Conservation (phyloP, 2,329 filamentous ascomycete genomes). For the Paracamarosporium sp. region DNA sequence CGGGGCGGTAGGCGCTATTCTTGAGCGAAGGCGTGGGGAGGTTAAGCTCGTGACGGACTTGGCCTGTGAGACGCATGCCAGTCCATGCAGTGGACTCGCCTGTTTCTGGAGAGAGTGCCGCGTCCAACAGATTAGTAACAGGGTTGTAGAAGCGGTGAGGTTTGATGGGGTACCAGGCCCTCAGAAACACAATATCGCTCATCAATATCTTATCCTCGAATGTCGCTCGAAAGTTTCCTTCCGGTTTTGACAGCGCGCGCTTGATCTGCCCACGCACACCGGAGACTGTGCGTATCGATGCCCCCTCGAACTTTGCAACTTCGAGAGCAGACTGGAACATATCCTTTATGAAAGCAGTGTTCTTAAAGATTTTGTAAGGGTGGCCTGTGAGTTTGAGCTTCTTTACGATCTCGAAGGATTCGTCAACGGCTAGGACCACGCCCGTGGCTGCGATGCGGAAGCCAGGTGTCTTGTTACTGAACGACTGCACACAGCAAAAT, state of each 20-base stretch:
- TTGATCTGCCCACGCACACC: constrained; percentile 98
- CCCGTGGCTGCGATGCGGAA: constrained; percentile 96
- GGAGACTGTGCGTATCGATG: constrained; percentile 93
- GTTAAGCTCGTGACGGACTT: constrained; percentile 79
- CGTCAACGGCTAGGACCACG: constrained; percentile 91
- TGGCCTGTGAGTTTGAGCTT: constrained; percentile 95
- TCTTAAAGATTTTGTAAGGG: constrained; percentile 98
- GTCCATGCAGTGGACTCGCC: constrained; percentile 68
- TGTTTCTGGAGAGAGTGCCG: constrained; percentile 28
- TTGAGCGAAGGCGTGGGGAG: constrained; percentile 79
- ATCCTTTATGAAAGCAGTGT: constrained; percentile 97
- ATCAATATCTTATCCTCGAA: constrained; percentile 99
- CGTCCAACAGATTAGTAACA: constrained; percentile 86
- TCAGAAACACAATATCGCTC: constrained; percentile 93
- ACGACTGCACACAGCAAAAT: constrained; percentile 90
- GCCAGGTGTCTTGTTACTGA: constrained; percentile 82
- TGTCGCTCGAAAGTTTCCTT: constrained; percentile 94
- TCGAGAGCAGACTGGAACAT: constrained; percentile 96
- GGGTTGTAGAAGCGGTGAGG: constrained; percentile 97
- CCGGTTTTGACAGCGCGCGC: constrained; percentile 87
- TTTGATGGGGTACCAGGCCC: constrained; percentile 96
- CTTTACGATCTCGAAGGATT: constrained; percentile 97
- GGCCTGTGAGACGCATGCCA: constrained; percentile 91
- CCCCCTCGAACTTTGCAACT: constrained; percentile 97
- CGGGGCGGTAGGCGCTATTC: constrained; percentile 81